These are phyloP conservation scores for Penstemon davidsonii DNA, from an alignment of 257 asterid genomes.

Conservation along the genomic window DNA sequence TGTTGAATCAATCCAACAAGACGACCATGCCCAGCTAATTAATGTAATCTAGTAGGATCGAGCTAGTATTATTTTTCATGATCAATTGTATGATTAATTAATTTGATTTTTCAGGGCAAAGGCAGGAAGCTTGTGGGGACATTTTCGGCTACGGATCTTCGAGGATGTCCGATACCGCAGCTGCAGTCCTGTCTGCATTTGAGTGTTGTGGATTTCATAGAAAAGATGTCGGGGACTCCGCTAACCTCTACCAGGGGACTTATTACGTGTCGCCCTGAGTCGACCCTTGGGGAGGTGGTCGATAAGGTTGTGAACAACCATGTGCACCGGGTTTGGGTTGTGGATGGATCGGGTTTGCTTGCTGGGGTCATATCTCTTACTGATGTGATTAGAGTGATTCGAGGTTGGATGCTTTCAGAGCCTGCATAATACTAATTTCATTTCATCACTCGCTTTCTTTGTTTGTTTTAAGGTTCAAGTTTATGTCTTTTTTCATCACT, in stretches of 20 bases:
- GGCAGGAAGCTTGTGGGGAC: slow-evolving; percentile 72
- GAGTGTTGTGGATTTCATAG: slow-evolving; percentile 57
- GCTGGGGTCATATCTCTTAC: slow-evolving; percentile 67
- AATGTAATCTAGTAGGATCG: slow-evolving; percentile 46
- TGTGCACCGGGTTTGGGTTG: slow-evolving; percentile 86
- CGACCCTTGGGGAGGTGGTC: slow-evolving; percentile 61
- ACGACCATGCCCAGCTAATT: slow-evolving; percentile 57
- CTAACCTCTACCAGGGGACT: slow-evolving; percentile 45
- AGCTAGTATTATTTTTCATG: neutral
- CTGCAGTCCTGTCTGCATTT: slow-evolving; percentile 47
- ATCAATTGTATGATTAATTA: neutral
- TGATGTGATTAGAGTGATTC: slow-evolving; percentile 52
- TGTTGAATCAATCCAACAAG: slow-evolving; percentile 39
- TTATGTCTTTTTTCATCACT: neutral
- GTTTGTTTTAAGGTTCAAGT: slow-evolving; percentile 4
- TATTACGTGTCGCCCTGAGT: slow-evolving; percentile 49
- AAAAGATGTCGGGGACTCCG: slow-evolving; percentile 42
- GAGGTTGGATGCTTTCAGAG: slow-evolving; percentile 59
- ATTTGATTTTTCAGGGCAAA: slow-evolving; percentile 47
- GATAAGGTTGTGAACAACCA: slow-evolving; percentile 57
- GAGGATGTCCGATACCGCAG: slow-evolving; percentile 59
- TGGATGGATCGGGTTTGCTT: slow-evolving; percentile 51
- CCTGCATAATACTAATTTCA: slow-evolving; percentile 20
- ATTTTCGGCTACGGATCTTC: slow-evolving; percentile 75
- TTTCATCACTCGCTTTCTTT: neutral